Evolutionary conservation across 352 stramenopile genomes (phyloP), one percentile per base, ranked within the genome.

Genomic region (Phytophthora pistaciae): DNA sequence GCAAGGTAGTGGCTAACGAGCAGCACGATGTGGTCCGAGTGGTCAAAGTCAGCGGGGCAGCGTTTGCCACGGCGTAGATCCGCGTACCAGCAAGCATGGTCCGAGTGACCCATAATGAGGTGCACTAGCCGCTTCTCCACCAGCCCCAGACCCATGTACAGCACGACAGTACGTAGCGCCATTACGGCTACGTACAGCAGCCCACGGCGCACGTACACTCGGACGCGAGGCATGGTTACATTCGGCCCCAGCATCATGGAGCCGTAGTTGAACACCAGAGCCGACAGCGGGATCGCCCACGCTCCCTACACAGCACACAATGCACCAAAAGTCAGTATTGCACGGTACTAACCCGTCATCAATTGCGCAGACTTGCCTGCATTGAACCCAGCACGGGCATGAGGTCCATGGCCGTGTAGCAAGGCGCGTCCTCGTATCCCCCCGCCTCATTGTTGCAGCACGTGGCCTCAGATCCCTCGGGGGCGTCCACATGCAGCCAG

Each of bases 11-110:
- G 88, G 55, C 79, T 75, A 14, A 92, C 77, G 44, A 93, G 79
- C 56, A 95, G 71, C 61, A 95, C 85, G 13, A 95, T 65, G 72
- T 95, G 88, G 72, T 95, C 88, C 56, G 88, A 92, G 69, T 91
- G 85, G 73, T 95, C 88, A 62, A 95, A 95, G 23, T 68, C 64
- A 66, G 74, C 48, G 4, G 79, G 70, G 50, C 88, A 95, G 33
- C 69, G 69, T 38, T 85, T 70, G 68, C 82, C 79, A 27, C 75
- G 83, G 36, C 88, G 88, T 56, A 91, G 63, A 13, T 73, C 62
- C 14, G 74, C 74, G 65, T 92, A 95, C 86, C 84, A 92, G 75
- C 86, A 93, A 16, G 66, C 72, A 48, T 79, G 33, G 3, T 60
- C 29, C 6, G 75, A 68, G 25, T 59, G 56, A 20, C 81, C 79